Base-by-base conservation (phyloP, 495 filamentous ascomycete genomes). In the Lophiotrema nucula region DNA sequence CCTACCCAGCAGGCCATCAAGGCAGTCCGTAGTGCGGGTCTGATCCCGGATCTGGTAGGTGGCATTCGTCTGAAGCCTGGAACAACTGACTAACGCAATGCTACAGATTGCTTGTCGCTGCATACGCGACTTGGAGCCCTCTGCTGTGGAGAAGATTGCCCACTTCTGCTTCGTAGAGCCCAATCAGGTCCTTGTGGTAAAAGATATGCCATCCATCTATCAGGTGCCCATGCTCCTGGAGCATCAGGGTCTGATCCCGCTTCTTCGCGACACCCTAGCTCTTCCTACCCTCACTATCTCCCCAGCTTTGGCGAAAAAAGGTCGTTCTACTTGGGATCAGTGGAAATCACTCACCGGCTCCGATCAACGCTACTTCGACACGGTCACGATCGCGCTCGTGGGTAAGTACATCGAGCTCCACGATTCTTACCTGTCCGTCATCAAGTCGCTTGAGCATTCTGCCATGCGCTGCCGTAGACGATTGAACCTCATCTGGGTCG, bases 1-100 rank as follows among this genome's bases (percentile, higher is more conserved):
- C 93, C 93, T 0, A 97, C 93, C 0, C 93, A 97, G 70, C 80
- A 87, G 59, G 89, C 93, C 31, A 90, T 96, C 70, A 85, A 84
- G 62, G 82, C 88, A 58, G 85, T 88, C 35, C 81, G 92, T 43
- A 88, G 83, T 58, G 84, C 86, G 60, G 92, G 93, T 64, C 70
- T 98, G 53, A 83, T 83, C 53, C 93, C 93, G 11, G 93, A 98
- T 70, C 71, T 96, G 64, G 81, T 87, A 69, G 55, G 78, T 11
- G 45, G 22, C 47, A 41, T 27, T 2, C 6, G 11, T 4, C n/a
- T 35, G 43, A 0, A 10, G 4, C 10, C 25, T 22, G 37, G 45
- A 66, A 60, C 65, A 41, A 15, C 13, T 4, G 6, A 21, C 51
- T 65, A 37, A 65, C 33, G 18, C n/a, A n/a, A 4, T 24, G 16